These are phyloP conservation scores for Monosporozyma servazzii DNA, from an alignment of 805 yeast species.

Conservation along the genomic window DNA sequence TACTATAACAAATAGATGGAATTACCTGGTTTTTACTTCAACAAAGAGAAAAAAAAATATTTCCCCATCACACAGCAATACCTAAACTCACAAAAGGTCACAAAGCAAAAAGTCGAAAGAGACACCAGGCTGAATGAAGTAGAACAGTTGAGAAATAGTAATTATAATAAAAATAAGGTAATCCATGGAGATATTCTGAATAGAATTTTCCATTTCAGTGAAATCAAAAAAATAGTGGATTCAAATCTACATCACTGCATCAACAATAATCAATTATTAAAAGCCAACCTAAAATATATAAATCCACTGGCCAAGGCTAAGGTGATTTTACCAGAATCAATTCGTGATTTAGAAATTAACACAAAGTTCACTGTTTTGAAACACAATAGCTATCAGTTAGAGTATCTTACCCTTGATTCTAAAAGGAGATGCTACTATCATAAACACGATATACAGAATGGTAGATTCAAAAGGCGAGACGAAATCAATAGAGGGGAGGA, in stretches of 20 bases:
- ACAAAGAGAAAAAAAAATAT: slow-evolving; percentile 19
- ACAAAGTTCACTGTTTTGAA: neutral
- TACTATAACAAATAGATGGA: slow-evolving; percentile 4
- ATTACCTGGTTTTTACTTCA: slow-evolving; percentile 25
- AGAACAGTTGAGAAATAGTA: neutral
- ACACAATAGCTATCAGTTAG: neutral
- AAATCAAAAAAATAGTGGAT: neutral
- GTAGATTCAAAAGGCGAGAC: neutral
- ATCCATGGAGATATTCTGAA: neutral
- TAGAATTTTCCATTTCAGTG: neutral
- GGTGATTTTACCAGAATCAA: neutral
- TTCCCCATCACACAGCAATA: slow-evolving; percentile 11
- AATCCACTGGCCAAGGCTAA: neutral
- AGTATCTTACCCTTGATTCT: neutral
- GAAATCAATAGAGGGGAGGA: neutral
- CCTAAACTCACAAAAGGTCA: neutral
- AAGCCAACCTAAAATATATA: neutral
- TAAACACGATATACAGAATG: neutral
- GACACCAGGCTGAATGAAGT: neutral
- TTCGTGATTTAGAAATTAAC: neutral
- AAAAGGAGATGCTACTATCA: neutral
- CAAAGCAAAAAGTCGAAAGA: neutral
- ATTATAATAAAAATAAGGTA: neutral
- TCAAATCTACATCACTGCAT: neutral
- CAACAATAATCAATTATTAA: neutral